These are phyloP conservation scores for Epichloe baconii DNA, from an alignment of 2,329 filamentous ascomycete species.

Conservation along the genomic window DNA sequence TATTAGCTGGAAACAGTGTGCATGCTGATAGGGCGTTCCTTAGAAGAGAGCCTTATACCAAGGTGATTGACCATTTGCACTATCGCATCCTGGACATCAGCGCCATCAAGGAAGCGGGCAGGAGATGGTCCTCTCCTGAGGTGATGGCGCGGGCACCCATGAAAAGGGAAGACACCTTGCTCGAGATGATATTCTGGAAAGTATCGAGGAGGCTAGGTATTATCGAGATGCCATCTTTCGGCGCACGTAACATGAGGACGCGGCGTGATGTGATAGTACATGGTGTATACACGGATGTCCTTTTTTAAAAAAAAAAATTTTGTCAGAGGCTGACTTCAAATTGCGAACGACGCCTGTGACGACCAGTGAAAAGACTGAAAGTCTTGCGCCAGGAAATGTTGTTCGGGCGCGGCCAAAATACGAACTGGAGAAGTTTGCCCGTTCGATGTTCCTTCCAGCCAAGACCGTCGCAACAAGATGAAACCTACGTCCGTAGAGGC, in stretches of 20 bases:
- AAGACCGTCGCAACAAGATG: no score
- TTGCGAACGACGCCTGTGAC: not conserved
- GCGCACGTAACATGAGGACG: constrained; percentile 11
- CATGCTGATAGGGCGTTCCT: constrained; percentile 83
- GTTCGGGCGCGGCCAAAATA: no score
- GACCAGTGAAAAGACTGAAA: no score
- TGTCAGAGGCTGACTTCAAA: not conserved
- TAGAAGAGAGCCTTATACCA: constrained; percentile 56
- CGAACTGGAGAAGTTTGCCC: no score
- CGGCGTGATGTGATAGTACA: not conserved
- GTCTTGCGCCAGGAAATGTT: no score
- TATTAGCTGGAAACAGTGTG: constrained; percentile 86
- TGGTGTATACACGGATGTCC: not conserved
- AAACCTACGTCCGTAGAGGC: no score
- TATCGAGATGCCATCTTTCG: constrained; percentile 62
- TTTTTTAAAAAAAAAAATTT: no score
- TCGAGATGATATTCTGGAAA: constrained; percentile 82
- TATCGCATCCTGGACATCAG: constrained; percentile 90
- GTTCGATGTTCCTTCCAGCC: no score
- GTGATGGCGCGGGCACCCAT: constrained; percentile 45
- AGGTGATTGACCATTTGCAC: constrained; percentile 65
- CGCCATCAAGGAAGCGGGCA: constrained; percentile 77
- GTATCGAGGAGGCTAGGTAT: constrained; percentile 80
- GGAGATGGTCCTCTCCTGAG: constrained; percentile 52
- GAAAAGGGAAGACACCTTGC: constrained; percentile 75